Conservation (phyloP, 2,329 filamentous ascomycete genomes). For the Sporothrix pseudoabietina region DNA sequence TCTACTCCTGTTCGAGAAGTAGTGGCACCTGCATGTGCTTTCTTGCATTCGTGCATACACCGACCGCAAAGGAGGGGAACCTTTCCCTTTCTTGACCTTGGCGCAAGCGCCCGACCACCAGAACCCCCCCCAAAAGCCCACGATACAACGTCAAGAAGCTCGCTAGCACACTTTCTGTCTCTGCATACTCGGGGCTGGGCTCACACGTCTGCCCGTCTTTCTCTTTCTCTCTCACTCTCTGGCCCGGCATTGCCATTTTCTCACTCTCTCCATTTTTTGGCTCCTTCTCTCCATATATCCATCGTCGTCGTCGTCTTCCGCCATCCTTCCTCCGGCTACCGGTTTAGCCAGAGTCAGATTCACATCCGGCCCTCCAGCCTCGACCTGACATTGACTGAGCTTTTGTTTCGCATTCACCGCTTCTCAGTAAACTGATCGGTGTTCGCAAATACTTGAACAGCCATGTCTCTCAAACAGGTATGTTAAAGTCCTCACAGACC, state of each 20-base stretch:
- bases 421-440: neutral
- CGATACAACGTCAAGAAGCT: constrained; percentile 18
- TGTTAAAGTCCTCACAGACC: constrained; percentile 4
- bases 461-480: constrained; percentile 50
- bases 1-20: neutral
- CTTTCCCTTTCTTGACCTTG: constrained; percentile 27
- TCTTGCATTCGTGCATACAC: neutral
- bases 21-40: constrained; percentile 20
- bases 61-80: constrained; percentile 12
- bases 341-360: neutral
- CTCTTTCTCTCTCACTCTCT: neutral
- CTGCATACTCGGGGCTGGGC: constrained; percentile 11
- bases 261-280: neutral
- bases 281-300: constrained; percentile 17
- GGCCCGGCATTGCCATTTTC: neutral
- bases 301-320: neutral
- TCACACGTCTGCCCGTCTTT: constrained; percentile 1
- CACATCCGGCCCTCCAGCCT: neutral
- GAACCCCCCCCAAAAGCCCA: neutral
- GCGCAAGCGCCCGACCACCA: constrained; percentile 28
- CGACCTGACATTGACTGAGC: neutral
- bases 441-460: constrained; percentile 22
- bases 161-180: constrained; percentile 11
- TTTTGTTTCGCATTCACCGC: constrained; percentile 9
- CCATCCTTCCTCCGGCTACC: neutral